Evolutionary conservation across 2,329 filamentous ascomycete species (phyloP).

Genomic region (Pyricularia grisea): DNA sequence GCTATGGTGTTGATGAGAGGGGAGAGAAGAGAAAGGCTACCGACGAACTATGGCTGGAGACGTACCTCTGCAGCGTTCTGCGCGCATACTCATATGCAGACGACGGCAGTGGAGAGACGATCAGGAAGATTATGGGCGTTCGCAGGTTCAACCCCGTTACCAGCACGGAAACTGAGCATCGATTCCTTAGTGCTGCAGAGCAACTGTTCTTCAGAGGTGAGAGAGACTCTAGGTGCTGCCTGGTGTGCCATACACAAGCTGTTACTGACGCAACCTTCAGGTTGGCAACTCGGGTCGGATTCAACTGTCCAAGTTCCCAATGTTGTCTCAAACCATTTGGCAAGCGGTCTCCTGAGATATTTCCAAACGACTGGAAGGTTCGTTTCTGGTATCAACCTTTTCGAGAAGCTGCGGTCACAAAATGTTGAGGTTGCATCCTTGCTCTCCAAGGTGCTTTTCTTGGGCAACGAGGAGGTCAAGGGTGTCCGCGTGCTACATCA

Average conservation of each 20-base stretch:
- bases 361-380: constrained; percentile 93
- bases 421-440: constrained; percentile 93
- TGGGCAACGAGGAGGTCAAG: constrained; percentile 95
- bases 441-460: constrained; percentile 81
- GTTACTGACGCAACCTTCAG: constrained; percentile 32
- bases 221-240: constrained; percentile 6
- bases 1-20: constrained; percentile 94
- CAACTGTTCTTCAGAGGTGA: constrained; percentile 86
- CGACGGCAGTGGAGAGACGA: constrained; percentile 85
- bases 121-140: constrained; percentile 96
- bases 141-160: constrained; percentile 95
- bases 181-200: constrained; percentile 89
- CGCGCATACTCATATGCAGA: constrained; percentile 95
- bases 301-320: constrained; percentile 97
- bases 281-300: constrained; percentile 92
- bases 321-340: constrained; percentile 90
- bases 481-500: constrained; percentile 83
- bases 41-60: constrained; percentile 93
- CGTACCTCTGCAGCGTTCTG: constrained; percentile 89
- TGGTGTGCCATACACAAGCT: not conserved
- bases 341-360: constrained; percentile 86
- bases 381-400: constrained; percentile 91
- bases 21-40: constrained; percentile 91
- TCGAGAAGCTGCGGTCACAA: constrained; percentile 85
- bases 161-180: constrained; percentile 96